These are phyloP conservation scores for Vinca major DNA, from an alignment of 305 asterid species.

Conservation along the genomic window DNA sequence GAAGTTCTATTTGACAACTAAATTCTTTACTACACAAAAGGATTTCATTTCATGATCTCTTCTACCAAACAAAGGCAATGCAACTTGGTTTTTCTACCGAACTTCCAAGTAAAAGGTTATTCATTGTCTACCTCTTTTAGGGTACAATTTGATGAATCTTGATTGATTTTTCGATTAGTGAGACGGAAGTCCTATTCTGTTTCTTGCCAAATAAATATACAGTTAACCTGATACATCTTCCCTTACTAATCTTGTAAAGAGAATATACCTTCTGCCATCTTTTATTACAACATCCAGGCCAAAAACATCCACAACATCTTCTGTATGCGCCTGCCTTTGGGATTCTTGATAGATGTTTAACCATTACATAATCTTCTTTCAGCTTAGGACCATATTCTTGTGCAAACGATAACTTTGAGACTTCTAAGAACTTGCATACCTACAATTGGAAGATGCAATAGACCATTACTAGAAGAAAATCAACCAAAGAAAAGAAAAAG, in stretches of 20 bases:
- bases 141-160: background rate
- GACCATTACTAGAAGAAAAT: constrained; percentile 14
- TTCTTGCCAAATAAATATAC: background rate
- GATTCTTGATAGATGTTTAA: constrained; percentile 62
- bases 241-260: constrained; percentile 7
- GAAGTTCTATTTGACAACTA: background rate
- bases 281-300: constrained; percentile 57
- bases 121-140: background rate
- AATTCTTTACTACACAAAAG: background rate
- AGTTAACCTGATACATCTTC: background rate
- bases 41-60: no score
- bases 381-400: constrained; percentile 92
- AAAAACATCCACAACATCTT: constrained; percentile 46
- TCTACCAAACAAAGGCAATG: background rate
- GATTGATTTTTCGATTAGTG: background rate
- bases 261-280: constrained; percentile 71
- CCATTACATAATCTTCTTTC: constrained; percentile 91
- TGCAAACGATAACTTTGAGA: constrained; percentile 81
- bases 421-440: constrained; percentile 97
- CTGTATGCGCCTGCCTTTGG: constrained; percentile 44
- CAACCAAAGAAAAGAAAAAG: background rate
- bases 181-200: background rate
- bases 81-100: background rate
- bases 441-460: constrained; percentile 23
- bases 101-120: background rate